Evolutionary conservation across 331 rosid species (phyloP).

Genomic region (Phaseolus coccineus): DNA sequence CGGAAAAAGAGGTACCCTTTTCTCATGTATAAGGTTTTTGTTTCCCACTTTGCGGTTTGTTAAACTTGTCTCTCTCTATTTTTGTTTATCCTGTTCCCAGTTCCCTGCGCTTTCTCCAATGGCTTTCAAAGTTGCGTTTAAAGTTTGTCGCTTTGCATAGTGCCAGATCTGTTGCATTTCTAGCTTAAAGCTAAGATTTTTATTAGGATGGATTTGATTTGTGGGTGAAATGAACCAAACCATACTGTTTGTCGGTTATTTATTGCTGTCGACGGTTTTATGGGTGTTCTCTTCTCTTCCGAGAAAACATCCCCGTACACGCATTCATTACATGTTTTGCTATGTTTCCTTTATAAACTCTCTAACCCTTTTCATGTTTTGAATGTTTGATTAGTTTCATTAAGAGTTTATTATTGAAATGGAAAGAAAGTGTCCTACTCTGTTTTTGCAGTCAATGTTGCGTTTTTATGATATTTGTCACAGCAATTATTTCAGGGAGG

Average conservation of each 20-base stretch:
- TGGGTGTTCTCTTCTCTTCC: conserved; percentile 24
- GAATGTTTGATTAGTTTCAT: conserved; percentile 21
- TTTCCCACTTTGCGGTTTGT: conserved; percentile 25
- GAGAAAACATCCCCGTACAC: conserved; percentile 21
- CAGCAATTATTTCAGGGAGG: neutral
- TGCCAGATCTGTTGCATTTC: conserved; percentile 53
- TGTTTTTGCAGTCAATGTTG: conserved; percentile 26
- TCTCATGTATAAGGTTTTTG: conserved; percentile 51
- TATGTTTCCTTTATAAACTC: conserved; percentile 12
- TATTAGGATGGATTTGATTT: conserved; percentile 18
- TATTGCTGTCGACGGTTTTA: conserved; percentile 6
- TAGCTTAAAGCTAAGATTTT: conserved; percentile 17
- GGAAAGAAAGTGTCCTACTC: conserved; percentile 30
- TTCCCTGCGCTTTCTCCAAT: conserved; percentile 21
- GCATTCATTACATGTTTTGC: conserved; percentile 2
- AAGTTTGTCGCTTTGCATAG: conserved; percentile 23
- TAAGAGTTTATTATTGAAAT: conserved; percentile 28
- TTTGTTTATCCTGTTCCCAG: conserved; percentile 4
- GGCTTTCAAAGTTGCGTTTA: neutral
- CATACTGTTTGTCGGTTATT: conserved; percentile 11
- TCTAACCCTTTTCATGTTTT: neutral
- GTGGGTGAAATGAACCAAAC: conserved; percentile 11
- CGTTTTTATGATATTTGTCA: conserved; percentile 30
- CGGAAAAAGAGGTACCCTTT: conserved; percentile 32
- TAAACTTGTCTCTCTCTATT: neutral